These are phyloP conservation scores for Cicer yamashitae DNA, from an alignment of 306 rosid species.

Conservation along the genomic window DNA sequence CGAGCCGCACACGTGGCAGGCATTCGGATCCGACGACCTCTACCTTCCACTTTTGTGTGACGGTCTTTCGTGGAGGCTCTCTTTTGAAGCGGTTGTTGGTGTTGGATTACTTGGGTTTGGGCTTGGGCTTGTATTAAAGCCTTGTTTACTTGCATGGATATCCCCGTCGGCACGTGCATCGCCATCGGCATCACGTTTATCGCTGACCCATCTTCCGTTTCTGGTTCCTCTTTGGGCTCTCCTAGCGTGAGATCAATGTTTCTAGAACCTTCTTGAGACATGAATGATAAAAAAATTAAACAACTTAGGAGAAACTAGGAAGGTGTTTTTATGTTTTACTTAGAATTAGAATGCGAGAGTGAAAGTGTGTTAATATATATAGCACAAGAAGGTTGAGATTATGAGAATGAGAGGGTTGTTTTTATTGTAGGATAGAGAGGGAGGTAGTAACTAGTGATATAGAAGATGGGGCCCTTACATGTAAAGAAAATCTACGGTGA, in stretches of 20 bases:
- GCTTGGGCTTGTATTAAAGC: conserved; percentile 39
- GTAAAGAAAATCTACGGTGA: conserved; percentile 46
- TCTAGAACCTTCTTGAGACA: conserved; percentile 35
- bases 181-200: conserved; percentile 50
- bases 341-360: conserved; percentile 31
- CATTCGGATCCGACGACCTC: conserved; percentile 92
- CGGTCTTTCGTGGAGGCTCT: conserved; percentile 77
- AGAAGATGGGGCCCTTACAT: conserved; percentile 44
- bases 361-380: conserved; percentile 32
- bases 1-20: conserved; percentile 85
- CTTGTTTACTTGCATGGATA: conserved; percentile 42
- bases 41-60: conserved; percentile 82
- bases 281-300: not conserved
- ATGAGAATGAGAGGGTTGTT: not conserved
- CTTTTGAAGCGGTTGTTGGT: conserved; percentile 45
- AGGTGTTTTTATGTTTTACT: not conserved
- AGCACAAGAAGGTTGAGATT: conserved; percentile 18
- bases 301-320: not conserved
- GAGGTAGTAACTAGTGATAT: conserved; percentile 18
- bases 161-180: conserved; percentile 41
- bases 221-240: conserved; percentile 59
- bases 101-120: not conserved
- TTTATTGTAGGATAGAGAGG: conserved; percentile 10
- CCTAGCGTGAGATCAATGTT: conserved; percentile 49
- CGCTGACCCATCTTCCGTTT: conserved; percentile 36